Percentiles rank a stretch among this genome's conserved stretches.
phyloP scores from a whole-genome alignment of 441 rosid genomes.

The Theobroma grandiflorum region DNA sequence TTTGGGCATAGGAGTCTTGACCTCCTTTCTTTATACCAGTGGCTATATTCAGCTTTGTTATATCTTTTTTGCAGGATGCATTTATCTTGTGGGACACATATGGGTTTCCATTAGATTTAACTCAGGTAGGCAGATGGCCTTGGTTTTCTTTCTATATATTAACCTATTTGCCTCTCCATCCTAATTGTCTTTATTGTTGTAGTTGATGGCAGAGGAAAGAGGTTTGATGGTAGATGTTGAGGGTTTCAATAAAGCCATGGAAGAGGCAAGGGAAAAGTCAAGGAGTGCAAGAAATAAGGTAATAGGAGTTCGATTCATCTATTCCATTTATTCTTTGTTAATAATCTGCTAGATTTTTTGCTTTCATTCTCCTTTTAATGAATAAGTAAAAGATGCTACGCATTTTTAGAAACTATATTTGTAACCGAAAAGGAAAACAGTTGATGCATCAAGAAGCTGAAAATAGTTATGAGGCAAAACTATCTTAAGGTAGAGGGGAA shows the following conservation, averaged over 20 bases:
- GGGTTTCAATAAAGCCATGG: slow-evolving; percentile 86
- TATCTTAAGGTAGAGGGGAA: slow-evolving; percentile 3
- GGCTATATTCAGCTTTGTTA: slow-evolving; percentile 20
- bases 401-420: not conserved
- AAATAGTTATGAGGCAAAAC: not conserved
- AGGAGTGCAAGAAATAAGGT: slow-evolving; percentile 95
- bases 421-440: slow-evolving; percentile 10
- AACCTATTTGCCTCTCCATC: slow-evolving; percentile 21
- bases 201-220: slow-evolving; percentile 99
- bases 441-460: slow-evolving; percentile 16
- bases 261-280: slow-evolving; percentile 96
- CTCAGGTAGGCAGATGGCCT: slow-evolving; percentile 65
- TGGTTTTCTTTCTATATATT: slow-evolving; percentile 15
- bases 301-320: slow-evolving; percentile 18
- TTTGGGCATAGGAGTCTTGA: not conserved
- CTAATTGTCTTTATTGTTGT: slow-evolving; percentile 31
- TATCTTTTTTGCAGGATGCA: slow-evolving; percentile 79
- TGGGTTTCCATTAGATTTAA: slow-evolving; percentile 97
- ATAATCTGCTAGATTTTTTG: not conserved
- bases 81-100: slow-evolving; percentile 95
- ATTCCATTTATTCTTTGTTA: not conserved
- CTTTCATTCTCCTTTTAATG: not conserved
- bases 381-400: slow-evolving; percentile 15
- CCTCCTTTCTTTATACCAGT: not conserved
- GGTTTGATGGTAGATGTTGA: slow-evolving; percentile 82